Evolutionary conservation across 371 early-diverging fungal species (phyloP).

Genomic region (Syncephalastrum monosporum): DNA sequence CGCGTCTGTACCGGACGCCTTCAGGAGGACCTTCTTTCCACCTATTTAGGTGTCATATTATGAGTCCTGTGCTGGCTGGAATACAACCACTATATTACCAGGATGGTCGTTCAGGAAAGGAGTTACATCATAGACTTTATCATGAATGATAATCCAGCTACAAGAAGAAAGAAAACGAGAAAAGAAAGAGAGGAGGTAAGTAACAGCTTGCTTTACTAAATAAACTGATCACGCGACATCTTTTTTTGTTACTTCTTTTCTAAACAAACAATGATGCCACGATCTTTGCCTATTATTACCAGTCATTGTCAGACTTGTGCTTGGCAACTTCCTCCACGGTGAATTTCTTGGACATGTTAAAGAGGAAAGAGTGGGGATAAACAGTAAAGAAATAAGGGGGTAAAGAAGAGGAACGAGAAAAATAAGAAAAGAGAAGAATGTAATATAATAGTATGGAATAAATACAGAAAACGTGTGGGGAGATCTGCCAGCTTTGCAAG

Average conservation of each 20-base stretch:
- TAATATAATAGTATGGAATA: no score
- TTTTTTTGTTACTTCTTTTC: neutral
- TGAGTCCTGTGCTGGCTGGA: neutral
- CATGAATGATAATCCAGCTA: slow-evolving; percentile 88
- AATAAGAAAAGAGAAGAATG: no score
- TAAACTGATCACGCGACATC: neutral
- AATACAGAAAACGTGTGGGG: no score
- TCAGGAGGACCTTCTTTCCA: slow-evolving; percentile 70
- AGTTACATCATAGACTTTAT: slow-evolving; percentile 80
- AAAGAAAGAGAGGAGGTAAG: neutral
- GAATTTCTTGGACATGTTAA: slow-evolving; percentile 35
- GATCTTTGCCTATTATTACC: slow-evolving; percentile 22
- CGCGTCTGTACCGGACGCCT: slow-evolving; percentile 86
- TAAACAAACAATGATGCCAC: neutral
- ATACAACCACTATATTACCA: slow-evolving; percentile 10
- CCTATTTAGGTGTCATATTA: slow-evolving; percentile 7
- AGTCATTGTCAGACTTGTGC: slow-evolving; percentile 75
- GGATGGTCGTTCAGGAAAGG: slow-evolving; percentile 78
- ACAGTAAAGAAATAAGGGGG: no score
- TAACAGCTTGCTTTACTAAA: neutral
- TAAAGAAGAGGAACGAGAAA: no score
- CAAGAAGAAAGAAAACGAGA: neutral
- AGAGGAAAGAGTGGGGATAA: neutral
- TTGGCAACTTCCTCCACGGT: slow-evolving; percentile 71
- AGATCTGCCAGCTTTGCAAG: no score